Conservation (phyloP, 495 filamentous ascomycete species). For the Penicillium macrosclerotiorum region DNA sequence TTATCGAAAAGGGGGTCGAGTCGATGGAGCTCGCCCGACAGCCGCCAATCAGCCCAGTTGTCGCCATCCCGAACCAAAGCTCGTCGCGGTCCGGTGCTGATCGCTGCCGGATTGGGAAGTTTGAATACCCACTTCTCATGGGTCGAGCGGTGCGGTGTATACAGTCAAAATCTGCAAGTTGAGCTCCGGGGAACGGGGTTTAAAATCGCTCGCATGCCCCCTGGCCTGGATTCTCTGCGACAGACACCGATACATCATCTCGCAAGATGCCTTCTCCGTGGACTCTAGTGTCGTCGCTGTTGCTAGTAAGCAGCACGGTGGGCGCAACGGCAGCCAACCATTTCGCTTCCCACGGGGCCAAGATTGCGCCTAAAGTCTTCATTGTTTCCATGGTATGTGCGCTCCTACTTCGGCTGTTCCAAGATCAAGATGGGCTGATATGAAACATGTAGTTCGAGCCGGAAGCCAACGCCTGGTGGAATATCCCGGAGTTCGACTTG, state of each 20-base stretch:
- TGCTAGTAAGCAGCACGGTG: conserved; percentile 16
- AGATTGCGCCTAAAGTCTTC: conserved; percentile 63
- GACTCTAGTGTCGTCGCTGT: conserved; percentile 14
- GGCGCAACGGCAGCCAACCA: background rate
- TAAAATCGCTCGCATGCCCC: background rate
- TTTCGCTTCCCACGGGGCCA: conserved; percentile 8
- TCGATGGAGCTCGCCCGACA: conserved; percentile 11
- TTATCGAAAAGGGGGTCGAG: conserved; percentile 10
- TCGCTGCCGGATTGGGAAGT: conserved; percentile 7
- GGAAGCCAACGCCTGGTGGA: conserved; percentile 68
- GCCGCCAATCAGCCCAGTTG: conserved; percentile 12
- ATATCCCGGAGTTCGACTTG: conserved; percentile 58
- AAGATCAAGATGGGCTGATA: too few relatives aligned
- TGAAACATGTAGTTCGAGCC: conserved; percentile 53
- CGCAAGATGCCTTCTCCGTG: conserved; percentile 12
- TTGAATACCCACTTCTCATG: conserved; percentile 9
- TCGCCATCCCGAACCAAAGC: conserved; percentile 5
- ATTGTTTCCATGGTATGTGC: conserved; percentile 65
- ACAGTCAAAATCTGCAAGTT: background rate
- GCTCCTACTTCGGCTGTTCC: too few relatives aligned
- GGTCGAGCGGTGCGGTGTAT: too few relatives aligned
- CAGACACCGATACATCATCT: background rate
- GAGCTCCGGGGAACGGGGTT: background rate
- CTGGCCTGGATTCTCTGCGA: background rate
- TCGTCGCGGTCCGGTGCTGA: conserved; percentile 5